These are phyloP conservation scores for Evansstolkia leycettana DNA, from an alignment of 495 filamentous ascomycete genomes.

Conservation along the genomic window DNA sequence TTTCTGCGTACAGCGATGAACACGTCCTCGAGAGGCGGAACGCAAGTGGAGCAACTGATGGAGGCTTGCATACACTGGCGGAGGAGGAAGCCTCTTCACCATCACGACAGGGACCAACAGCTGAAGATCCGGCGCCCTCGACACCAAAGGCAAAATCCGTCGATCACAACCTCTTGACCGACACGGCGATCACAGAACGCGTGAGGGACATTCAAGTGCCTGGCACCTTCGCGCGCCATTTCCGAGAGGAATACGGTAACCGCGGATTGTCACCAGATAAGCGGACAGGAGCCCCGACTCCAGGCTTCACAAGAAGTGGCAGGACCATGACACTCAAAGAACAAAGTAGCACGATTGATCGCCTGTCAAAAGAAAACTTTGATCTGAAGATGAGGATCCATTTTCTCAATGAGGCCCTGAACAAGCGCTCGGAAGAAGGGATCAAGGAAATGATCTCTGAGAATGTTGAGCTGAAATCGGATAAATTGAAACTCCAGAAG, in stretches of 20 bases:
- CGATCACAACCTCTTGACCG: slow-evolving; percentile 51
- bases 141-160: slow-evolving; percentile 37
- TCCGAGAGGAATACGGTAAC: slow-evolving; percentile 48
- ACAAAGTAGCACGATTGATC: slow-evolving; percentile 91
- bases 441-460: slow-evolving; percentile 95
- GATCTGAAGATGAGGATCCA: slow-evolving; percentile 96
- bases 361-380: slow-evolving; percentile 87
- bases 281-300: slow-evolving; percentile 34
- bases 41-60: slow-evolving; percentile 29
- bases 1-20: slow-evolving; percentile 63
- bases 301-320: slow-evolving; percentile 47
- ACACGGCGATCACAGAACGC: slow-evolving; percentile 80
- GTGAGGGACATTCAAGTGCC: slow-evolving; percentile 83
- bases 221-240: slow-evolving; percentile 76
- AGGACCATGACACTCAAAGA: slow-evolving; percentile 90
- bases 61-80: slow-evolving; percentile 45
- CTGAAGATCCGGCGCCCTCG: slow-evolving; percentile 20
- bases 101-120: slow-evolving; percentile 33
- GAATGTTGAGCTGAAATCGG: slow-evolving; percentile 89
- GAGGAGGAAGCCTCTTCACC: slow-evolving; percentile 43
- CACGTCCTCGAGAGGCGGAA: slow-evolving; percentile 28
- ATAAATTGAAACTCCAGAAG: slow-evolving; percentile 72
- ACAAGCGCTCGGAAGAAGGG: slow-evolving; percentile 88
- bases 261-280: slow-evolving; percentile 43
- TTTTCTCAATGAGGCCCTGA: slow-evolving; percentile 85